Conservation (phyloP, 2,329 filamentous ascomycete genomes). For the Peltaster fructicola region DNA sequence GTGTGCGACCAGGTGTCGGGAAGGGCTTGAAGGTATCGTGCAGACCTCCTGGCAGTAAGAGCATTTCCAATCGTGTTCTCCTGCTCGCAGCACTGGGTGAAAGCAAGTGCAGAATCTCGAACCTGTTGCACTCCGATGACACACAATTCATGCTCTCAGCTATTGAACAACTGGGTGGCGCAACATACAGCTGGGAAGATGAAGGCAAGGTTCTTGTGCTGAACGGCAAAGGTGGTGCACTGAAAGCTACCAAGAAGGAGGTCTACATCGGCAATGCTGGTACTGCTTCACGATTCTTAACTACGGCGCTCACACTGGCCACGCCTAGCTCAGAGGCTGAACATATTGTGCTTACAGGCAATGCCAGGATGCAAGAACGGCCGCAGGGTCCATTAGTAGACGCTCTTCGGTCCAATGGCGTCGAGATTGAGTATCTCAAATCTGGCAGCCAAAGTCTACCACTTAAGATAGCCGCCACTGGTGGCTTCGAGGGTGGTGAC, state of each 20-base stretch:
- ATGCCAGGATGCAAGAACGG: conserved; percentile 86
- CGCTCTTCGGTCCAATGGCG: conserved; percentile 70
- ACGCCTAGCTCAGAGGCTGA: conserved; percentile 41
- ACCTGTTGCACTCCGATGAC: conserved; percentile 88
- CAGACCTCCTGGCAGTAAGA: conserved; percentile 87
- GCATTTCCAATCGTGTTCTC: conserved; percentile 87
- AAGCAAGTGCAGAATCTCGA: conserved; percentile 74
- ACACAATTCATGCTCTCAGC: conserved; percentile 94
- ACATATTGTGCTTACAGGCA: conserved; percentile 74
- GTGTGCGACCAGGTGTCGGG: conserved; percentile 56
- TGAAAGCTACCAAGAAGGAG: conserved; percentile 56
- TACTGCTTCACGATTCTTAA: conserved; percentile 87
- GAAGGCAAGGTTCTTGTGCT: conserved; percentile 83
- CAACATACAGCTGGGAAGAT: conserved; percentile 84
- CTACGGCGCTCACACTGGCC: conserved; percentile 76
- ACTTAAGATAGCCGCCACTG: conserved; percentile 62
- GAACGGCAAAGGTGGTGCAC: conserved; percentile 71
- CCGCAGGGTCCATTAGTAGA: conserved; percentile 89
- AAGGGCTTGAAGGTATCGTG: conserved; percentile 51
- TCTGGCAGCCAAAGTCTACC: conserved; percentile 73
- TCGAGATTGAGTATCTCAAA: conserved; percentile 69
- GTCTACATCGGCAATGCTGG: conserved; percentile 94
- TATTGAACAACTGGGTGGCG: conserved; percentile 67
- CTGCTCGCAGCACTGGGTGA: conserved; percentile 81
- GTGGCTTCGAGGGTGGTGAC: conserved; percentile 66